A percentile compares a stretch with the other conserved stretches of the same genome.
phyloP scores from a whole-genome alignment of 1,139 yeast genomes.

The Petasospora rhodanensis region DNA sequence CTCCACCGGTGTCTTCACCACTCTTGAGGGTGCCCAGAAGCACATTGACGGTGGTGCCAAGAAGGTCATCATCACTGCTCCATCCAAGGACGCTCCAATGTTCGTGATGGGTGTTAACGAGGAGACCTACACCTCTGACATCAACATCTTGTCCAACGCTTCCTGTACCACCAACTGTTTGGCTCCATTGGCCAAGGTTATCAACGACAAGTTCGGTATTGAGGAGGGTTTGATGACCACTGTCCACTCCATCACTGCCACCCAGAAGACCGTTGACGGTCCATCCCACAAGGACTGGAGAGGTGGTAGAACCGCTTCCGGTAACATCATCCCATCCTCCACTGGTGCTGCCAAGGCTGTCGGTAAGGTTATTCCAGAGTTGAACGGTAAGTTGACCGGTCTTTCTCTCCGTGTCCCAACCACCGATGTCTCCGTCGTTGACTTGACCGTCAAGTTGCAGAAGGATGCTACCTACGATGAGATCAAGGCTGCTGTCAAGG shows the following conservation, averaged over 20 bases:
- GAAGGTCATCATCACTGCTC: conserved; percentile 86
- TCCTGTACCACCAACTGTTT: conserved; percentile 90
- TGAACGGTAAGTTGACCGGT: conserved; percentile 87
- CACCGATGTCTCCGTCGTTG: conserved; percentile 78
- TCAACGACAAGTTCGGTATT: conserved; percentile 75
- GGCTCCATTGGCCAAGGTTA: conserved; percentile 83
- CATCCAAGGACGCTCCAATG: conserved; percentile 87
- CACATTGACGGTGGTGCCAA: conserved; percentile 85
- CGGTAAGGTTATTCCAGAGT: conserved; percentile 84
- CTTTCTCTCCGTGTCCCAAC: conserved; percentile 87
- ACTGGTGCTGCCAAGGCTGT: conserved; percentile 95
- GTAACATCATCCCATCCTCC: conserved; percentile 85
- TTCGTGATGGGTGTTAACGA: conserved; percentile 81
- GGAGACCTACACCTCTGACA: conserved; percentile 65
- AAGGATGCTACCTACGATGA: conserved; percentile 70
- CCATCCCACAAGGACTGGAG: conserved; percentile 92
- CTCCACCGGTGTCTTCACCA: conserved; percentile 89
- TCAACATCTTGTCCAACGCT: conserved; percentile 75
- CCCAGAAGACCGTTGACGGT: conserved; percentile 89
- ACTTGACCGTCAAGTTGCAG: conserved; percentile 64
- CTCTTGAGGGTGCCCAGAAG: conserved; percentile 68
- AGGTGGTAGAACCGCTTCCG: conserved; percentile 91
- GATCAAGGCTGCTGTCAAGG: conserved; percentile 67
- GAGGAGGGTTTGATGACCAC: conserved; percentile 91
- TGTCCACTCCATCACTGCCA: conserved; percentile 86